Evolutionary conservation across 768 basidiomycete species (phyloP).

Genomic region (Trametes sanguinea): DNA sequence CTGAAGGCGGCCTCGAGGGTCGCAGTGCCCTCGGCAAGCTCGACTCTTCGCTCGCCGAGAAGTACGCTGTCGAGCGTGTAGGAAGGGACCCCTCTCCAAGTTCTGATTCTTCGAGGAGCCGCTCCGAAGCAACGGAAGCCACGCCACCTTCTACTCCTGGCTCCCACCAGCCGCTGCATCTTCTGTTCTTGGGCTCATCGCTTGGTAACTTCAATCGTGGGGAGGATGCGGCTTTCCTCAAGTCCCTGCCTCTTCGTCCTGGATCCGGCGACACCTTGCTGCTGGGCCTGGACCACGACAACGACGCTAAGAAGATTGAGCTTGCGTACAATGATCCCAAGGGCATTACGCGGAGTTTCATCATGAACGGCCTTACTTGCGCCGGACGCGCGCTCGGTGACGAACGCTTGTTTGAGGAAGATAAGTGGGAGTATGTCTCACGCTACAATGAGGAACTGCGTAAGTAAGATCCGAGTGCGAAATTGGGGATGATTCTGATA

Average conservation of each 20-base stretch:
- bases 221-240: constrained; percentile 73
- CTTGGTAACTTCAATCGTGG: constrained; percentile 85
- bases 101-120: constrained; percentile 31
- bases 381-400: constrained; percentile 72
- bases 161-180: constrained; percentile 60
- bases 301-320: constrained; percentile 70
- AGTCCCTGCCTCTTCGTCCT: constrained; percentile 73
- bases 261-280: constrained; percentile 80
- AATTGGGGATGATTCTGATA: neutral
- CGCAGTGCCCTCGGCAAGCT: constrained; percentile 20
- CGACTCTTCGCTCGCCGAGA: constrained; percentile 13
- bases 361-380: constrained; percentile 80
- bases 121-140: constrained; percentile 19
- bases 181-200: constrained; percentile 91
- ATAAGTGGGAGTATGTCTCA: constrained; percentile 75
- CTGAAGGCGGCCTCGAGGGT: constrained; percentile 58
- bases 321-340: constrained; percentile 82
- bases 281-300: constrained; percentile 89
- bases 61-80: constrained; percentile 20
- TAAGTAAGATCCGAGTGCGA: constrained; percentile 30
- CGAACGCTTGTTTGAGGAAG: constrained; percentile 59
- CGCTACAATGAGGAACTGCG: constrained; percentile 57
- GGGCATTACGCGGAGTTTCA: constrained; percentile 73
- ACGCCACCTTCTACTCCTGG: constrained; percentile 52
- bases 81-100: constrained; percentile 41